Base-by-base conservation (phyloP, 2,329 filamentous ascomycete species). In the Onygenales sp. region DNA sequence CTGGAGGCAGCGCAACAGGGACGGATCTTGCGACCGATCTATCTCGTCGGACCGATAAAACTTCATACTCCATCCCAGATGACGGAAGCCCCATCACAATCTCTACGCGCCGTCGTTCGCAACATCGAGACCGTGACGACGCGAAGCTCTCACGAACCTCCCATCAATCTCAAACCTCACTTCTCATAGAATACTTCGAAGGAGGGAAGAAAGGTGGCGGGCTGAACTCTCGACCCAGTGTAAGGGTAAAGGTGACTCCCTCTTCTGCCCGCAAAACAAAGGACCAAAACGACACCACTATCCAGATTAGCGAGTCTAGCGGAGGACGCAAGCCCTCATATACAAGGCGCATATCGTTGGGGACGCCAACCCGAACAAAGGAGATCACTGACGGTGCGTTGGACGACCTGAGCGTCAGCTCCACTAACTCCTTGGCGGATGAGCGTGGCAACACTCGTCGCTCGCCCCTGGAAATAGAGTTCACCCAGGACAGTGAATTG, bases 161-260 rank as follows among this genome's bases (percentile, higher is more conserved):
- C 65, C 70, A 80, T 44, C 71, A 81, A 62, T 95, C 88, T 45
- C 90, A 95, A 74, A 95, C 91, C 39, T 94, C 88, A 53, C 78
- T 96, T 60, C 77, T 96, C 63, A 96, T 96, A 64, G 91, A 96
- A 73, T 95, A 95, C 71, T 96, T 94, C 65, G 91, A 95, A 72
- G 87, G 84, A 60, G 83, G 85, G 58, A 91, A 88, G 68, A 74
- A 80, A 53, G 77, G 63, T 50, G 77, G 62, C 76, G 77, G 61
- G 54, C 74, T 76, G 36, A 80, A 83, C 61, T 85, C 86, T 62
- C 84, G 87, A 61, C 90, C 91, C 10, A 95, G 89, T 67, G 88
- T 96, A 52, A 76, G 85, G 61, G 85, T 88, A 52, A 81, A 84
- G 61, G 80, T 95, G 57, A 94, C 88, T 11, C 91, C 91, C 11